Evolutionary conservation across 83 land plant genomes (phyloP), one percentile per base, ranked within the genome.

Genomic region (Picea mariana): DNA sequence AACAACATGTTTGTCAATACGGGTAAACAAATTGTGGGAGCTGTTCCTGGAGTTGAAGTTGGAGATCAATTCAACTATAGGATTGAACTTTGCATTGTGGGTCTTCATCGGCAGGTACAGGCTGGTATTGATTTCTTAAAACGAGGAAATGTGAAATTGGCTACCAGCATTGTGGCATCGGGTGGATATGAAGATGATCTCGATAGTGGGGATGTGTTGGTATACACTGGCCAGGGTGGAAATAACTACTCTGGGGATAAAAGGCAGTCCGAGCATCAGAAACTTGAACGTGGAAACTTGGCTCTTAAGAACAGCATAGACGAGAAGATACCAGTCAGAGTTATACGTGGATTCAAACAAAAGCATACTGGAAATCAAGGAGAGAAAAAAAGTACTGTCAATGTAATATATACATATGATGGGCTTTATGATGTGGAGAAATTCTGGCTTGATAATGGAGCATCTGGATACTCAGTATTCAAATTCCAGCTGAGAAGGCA

Each of bases 351-450:
- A 5, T 80, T 77, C 27, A 87, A 82, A 34, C 15, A 52, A 52
- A 52, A 52, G 15, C 11, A 52, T 52, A 52, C 58, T 52, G 58
- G 15, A 52, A 52, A 11, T 12, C 86, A 85, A 24, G 38, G 61
- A 3, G 71, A 40, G 15, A 87, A 75, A 77, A 58, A 62, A 9
- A 16, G 40, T 17, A 88, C 77, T 62, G 20, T 78, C 27, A 76
- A 79, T 2, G 82, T 38, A 8, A 90, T 82, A 44, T 96, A 91
- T 77, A 83, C 87, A 9, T 96, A 96, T 85, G 91, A 92, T 81
- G 98, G 98, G 1, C 88, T 96, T 49, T 96, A 94, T 84, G 55
- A 79, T 44, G 98, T 92, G 38, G 85, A 84, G 68, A 90, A 83
- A 61, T 94, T 67, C 59, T 86, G 88, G 90, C 62, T 62, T 17